These are phyloP conservation scores for Fusarium pseudonygamai DNA, from an alignment of 2,329 filamentous ascomycete genomes.

Conservation along the genomic window DNA sequence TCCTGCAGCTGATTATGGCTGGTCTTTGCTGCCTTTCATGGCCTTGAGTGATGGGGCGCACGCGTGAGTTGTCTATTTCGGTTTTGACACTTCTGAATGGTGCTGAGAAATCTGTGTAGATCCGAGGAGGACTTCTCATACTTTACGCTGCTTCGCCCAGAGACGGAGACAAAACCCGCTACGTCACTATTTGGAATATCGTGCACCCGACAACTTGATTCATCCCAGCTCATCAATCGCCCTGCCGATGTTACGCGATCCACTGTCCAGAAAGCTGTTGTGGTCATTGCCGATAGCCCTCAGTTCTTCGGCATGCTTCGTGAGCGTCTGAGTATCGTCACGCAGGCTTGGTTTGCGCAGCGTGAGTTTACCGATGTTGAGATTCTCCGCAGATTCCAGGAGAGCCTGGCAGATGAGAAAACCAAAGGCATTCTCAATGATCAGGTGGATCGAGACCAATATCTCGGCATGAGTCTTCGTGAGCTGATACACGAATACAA, in stretches of 20 bases:
- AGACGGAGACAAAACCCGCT: constrained; percentile 62
- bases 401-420: constrained; percentile 79
- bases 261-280: constrained; percentile 97
- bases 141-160: constrained; percentile 84
- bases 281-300: constrained; percentile 91
- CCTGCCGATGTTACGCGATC: constrained; percentile 93
- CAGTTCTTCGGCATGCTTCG: constrained; percentile 90
- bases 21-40: constrained; percentile 94
- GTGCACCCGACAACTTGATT: constrained; percentile 91
- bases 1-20: constrained; percentile 85
- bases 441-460: constrained; percentile 82
- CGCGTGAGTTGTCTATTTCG: constrained; percentile 67
- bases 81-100: not conserved
- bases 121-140: constrained; percentile 97
- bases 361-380: constrained; percentile 90
- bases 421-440: constrained; percentile 65
- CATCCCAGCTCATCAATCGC: constrained; percentile 77
- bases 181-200: constrained; percentile 96
- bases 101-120: constrained; percentile 59
- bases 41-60: constrained; percentile 95
- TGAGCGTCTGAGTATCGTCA: constrained; percentile 89
- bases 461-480: constrained; percentile 86
- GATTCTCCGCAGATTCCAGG: constrained; percentile 90
- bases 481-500: constrained; percentile 95
- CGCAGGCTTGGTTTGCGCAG: constrained; percentile 96